Evolutionary conservation across 2,329 filamentous ascomycete genomes (phyloP).

Genomic region (Colletotrichum sojae): DNA sequence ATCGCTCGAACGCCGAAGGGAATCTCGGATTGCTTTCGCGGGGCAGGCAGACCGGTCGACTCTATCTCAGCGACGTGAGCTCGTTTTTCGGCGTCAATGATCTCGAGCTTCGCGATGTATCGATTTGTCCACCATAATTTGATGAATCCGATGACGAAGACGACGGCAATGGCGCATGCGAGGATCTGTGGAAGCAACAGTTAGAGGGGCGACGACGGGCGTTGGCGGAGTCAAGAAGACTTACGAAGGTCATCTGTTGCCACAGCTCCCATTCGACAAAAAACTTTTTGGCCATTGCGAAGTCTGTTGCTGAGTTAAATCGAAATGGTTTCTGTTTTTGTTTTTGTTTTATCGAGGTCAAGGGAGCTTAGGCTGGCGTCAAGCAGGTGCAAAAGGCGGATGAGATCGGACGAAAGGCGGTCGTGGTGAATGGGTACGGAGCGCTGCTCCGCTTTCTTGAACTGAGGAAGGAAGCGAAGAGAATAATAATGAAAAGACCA

Average conservation of each 20-base stretch:
- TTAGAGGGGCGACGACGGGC: neutral
- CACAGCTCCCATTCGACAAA: constrained; percentile 83
- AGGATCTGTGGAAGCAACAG: constrained; percentile 70
- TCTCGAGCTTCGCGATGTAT: constrained; percentile 68
- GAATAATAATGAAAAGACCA: neutral
- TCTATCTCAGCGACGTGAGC: constrained; percentile 67
- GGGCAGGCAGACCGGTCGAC: constrained; percentile 64
- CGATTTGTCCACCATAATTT: constrained; percentile 77
- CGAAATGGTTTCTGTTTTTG: neutral
- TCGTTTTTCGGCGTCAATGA: constrained; percentile 77
- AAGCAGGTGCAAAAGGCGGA: neutral
- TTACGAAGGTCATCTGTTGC: constrained; percentile 92
- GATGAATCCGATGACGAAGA: constrained; percentile 76
- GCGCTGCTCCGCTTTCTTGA: constrained; percentile 28
- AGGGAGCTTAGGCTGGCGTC: constrained; percentile 4
- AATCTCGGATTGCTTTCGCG: constrained; percentile 60
- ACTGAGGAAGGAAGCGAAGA: neutral
- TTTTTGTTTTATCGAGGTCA: neutral
- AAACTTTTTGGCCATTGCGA: constrained; percentile 60
- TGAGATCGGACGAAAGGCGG: constrained; percentile 11
- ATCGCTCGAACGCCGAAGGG: constrained; percentile 91
- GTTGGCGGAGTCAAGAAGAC: constrained; percentile 50
- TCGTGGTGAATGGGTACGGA: constrained; percentile 7
- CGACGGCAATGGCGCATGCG: constrained; percentile 77
- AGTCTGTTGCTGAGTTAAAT: neutral